These are phyloP conservation scores for Xylaria sp. DNA, from an alignment of 2,329 filamentous ascomycete genomes.

Conservation along the genomic window DNA sequence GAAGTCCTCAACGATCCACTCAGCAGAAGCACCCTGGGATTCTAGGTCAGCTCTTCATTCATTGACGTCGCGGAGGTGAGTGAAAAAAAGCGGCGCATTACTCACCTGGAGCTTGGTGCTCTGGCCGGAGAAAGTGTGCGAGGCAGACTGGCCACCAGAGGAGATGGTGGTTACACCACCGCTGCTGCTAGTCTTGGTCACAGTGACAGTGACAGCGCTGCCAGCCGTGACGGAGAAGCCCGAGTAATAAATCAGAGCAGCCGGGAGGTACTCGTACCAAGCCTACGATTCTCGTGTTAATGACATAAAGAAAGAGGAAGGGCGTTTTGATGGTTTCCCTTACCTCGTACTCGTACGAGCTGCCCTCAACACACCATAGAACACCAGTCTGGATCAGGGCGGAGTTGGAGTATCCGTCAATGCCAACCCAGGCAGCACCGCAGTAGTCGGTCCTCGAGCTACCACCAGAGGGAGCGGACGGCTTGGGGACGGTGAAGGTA, in stretches of 20 bases:
- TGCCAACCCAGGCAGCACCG: constrained; percentile 35
- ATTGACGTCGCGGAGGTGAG: neutral
- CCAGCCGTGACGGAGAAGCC: constrained; percentile 30
- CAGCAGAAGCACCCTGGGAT: constrained; percentile 28
- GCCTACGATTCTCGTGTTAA: constrained; percentile 13
- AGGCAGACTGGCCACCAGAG: constrained; percentile 26
- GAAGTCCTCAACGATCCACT: constrained; percentile 38
- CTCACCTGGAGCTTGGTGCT: constrained; percentile 32
- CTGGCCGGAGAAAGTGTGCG: constrained; percentile 34
- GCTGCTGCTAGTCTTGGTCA: constrained; percentile 31
- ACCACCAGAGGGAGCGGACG: constrained; percentile 27
- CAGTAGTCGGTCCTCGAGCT: constrained; percentile 22
- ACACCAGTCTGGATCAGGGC: constrained; percentile 35
- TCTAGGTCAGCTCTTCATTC: constrained; percentile 3
- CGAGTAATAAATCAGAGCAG: constrained; percentile 27
- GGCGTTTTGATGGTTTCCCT: neutral
- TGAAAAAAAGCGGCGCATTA: neutral
- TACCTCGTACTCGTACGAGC: constrained; percentile 33
- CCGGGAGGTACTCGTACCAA: constrained; percentile 37
- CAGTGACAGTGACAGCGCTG: constrained; percentile 28
- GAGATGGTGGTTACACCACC: constrained; percentile 31
- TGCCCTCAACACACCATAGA: constrained; percentile 34
- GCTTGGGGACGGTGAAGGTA: constrained; percentile 29
- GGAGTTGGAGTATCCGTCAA: constrained; percentile 33
- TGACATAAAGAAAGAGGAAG: neutral